phyloP scores from a whole-genome alignment of 2,329 filamentous ascomycete species.

The Botrytis fabae region DNA sequence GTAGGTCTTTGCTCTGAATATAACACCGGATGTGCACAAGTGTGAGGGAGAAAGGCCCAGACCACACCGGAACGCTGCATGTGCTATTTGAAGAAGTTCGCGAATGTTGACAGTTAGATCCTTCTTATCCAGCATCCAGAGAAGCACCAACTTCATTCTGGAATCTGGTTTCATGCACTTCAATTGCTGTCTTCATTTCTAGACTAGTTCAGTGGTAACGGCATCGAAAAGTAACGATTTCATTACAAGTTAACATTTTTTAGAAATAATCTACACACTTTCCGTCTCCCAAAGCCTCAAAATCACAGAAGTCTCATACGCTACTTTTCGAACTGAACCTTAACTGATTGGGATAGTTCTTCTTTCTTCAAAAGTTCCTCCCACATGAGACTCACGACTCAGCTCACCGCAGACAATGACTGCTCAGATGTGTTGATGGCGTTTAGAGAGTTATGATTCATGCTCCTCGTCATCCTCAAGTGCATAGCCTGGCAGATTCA shows the following conservation, averaged over 20 bases:
- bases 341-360: conserved; percentile 46
- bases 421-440: conserved; percentile 29
- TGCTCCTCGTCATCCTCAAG: too few species aligned
- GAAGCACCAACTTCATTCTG: not conserved
- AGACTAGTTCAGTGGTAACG: not conserved
- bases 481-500: too few species aligned
- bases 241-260: not conserved
- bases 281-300: not conserved
- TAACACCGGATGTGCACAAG: not conserved
- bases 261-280: not conserved
- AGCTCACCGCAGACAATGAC: conserved; percentile 59
- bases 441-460: too few species aligned
- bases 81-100: not conserved
- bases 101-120: not conserved
- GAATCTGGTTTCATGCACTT: not conserved
- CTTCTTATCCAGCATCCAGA: not conserved
- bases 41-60: not conserved
- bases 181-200: not conserved
- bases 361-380: conserved; percentile 51
- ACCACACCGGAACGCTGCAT: not conserved
- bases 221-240: not conserved
- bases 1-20: not conserved
- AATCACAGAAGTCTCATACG: not conserved
- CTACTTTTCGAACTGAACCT: conserved; percentile 43
- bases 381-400: conserved; percentile 49